A percentile compares a stretch with the other conserved stretches of the same genome.
phyloP scores from a whole-genome alignment of 192 early-diverging fungal species.

The Podila clonocystis region DNA sequence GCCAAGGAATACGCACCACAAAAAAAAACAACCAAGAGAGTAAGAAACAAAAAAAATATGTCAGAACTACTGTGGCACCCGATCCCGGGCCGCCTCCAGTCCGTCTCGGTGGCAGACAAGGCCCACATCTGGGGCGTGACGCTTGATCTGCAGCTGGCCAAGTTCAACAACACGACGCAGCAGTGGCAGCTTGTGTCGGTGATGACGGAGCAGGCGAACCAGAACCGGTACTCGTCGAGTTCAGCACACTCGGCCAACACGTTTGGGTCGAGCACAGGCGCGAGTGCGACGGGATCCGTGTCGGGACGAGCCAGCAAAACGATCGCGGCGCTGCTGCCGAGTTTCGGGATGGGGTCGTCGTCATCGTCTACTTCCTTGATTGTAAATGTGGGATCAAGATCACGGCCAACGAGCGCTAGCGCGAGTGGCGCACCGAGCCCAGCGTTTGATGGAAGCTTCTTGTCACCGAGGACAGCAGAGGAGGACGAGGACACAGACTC shows the following conservation, averaged over 20 bases:
- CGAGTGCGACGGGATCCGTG: background rate
- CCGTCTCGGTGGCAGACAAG: slow-evolving; percentile 39
- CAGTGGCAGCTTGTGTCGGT: slow-evolving; percentile 43
- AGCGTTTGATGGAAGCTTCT: background rate
- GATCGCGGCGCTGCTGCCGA: background rate
- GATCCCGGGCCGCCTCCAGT: slow-evolving; percentile 40
- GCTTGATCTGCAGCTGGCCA: slow-evolving; percentile 40
- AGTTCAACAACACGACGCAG: slow-evolving; percentile 11
- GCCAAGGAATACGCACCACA: background rate
- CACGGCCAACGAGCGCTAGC: no score
- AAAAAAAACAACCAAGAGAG: background rate
- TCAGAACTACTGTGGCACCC: slow-evolving; percentile 20
- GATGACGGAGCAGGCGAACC: slow-evolving; percentile 17
- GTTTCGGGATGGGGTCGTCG: background rate
- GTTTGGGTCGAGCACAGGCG: background rate
- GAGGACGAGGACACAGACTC: slow-evolving; percentile 23
- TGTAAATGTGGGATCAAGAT: background rate
- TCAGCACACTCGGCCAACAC: slow-evolving; percentile 11
- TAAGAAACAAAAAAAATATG: background rate
- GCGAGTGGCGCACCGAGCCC: no score
- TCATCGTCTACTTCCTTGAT: background rate
- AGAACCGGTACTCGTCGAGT: slow-evolving; percentile 5
- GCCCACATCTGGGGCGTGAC: slow-evolving; percentile 45
- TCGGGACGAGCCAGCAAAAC: background rate
- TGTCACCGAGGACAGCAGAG: background rate